phyloP scores from a whole-genome alignment of 305 asterid genomes.

The Rubia occidens region DNA sequence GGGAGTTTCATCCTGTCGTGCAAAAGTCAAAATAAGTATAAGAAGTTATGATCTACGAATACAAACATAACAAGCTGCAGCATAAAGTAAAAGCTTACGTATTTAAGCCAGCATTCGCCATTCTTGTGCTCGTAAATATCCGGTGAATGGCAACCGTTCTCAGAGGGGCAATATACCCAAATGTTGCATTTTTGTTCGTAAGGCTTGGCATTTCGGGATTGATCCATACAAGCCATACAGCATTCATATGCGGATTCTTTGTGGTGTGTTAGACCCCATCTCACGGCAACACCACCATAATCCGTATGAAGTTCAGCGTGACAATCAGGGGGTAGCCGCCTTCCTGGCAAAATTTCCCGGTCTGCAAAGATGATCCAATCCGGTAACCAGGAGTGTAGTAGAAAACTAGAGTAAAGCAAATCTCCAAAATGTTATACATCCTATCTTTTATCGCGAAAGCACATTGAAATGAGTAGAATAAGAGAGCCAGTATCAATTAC shows the following conservation, averaged over 20 bases:
- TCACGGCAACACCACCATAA: slow-evolving; percentile 75
- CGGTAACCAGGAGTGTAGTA: background rate
- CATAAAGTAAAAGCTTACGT: slow-evolving; percentile 33
- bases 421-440: background rate
- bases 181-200: slow-evolving; percentile 58
- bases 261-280: slow-evolving; percentile 91
- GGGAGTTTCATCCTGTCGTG: slow-evolving; percentile 60
- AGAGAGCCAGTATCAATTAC: slow-evolving; percentile 28
- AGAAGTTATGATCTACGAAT: background rate
- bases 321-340: slow-evolving; percentile 75
- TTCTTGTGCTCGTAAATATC: slow-evolving; percentile 72
- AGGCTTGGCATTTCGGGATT: slow-evolving; percentile 58
- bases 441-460: background rate
- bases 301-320: slow-evolving; percentile 72
- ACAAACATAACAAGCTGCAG: background rate
- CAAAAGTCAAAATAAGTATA: slow-evolving; percentile 6
- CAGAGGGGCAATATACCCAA: slow-evolving; percentile 86
- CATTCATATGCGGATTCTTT: slow-evolving; percentile 89
- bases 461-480: background rate
- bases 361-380: slow-evolving; percentile 35
- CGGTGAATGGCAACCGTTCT: slow-evolving; percentile 72
- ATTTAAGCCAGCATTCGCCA: slow-evolving; percentile 89
- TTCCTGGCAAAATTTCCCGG: slow-evolving; percentile 53
- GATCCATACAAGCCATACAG: slow-evolving; percentile 81
- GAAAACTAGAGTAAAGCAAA: background rate